Conservation (phyloP, 805 yeast species). For the Saccharomycopsis guyanensis region DNA sequence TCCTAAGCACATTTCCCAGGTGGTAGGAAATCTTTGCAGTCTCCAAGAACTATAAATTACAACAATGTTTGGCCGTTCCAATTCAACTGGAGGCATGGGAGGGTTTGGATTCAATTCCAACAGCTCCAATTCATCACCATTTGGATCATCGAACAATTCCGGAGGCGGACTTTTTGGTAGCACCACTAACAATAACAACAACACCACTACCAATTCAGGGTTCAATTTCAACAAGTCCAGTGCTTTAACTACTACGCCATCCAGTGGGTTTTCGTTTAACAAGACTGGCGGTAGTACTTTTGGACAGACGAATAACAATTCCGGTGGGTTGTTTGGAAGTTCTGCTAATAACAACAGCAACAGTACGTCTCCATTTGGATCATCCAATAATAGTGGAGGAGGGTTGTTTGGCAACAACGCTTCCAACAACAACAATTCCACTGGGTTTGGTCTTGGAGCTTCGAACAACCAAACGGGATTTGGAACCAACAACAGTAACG, state of each 20-base stretch:
- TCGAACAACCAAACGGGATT: conserved; percentile 23
- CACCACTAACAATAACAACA: conserved; percentile 8
- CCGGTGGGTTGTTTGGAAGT: conserved; percentile 35
- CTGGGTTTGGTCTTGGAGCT: conserved; percentile 26
- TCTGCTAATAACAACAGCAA: conserved; percentile 22
- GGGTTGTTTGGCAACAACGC: conserved; percentile 28
- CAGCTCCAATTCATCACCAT: conserved; percentile 15
- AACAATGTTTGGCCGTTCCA: conserved; percentile 14
- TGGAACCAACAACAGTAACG: conserved; percentile 24
- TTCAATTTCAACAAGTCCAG: conserved; percentile 24
- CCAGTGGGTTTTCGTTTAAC: conserved; percentile 28
- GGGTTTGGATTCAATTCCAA: conserved; percentile 17
- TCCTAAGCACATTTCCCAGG: neutral
- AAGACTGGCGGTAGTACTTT: conserved; percentile 22
- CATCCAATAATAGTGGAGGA: conserved; percentile 20
- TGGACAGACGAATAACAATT: conserved; percentile 25
- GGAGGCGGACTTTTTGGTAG: conserved; percentile 16
- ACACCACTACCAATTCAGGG: conserved; percentile 1
- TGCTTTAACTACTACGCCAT: conserved; percentile 18
- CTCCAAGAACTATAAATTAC: neutral
- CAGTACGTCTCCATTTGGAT: conserved; percentile 24
- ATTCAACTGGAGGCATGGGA: conserved; percentile 13
- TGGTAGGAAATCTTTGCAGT: neutral
- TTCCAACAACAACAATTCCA: conserved; percentile 14
- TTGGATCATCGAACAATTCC: conserved; percentile 7